These are phyloP conservation scores for Paraphaeosphaeria minitans DNA, from an alignment of 2,329 filamentous ascomycete genomes.

Conservation along the genomic window DNA sequence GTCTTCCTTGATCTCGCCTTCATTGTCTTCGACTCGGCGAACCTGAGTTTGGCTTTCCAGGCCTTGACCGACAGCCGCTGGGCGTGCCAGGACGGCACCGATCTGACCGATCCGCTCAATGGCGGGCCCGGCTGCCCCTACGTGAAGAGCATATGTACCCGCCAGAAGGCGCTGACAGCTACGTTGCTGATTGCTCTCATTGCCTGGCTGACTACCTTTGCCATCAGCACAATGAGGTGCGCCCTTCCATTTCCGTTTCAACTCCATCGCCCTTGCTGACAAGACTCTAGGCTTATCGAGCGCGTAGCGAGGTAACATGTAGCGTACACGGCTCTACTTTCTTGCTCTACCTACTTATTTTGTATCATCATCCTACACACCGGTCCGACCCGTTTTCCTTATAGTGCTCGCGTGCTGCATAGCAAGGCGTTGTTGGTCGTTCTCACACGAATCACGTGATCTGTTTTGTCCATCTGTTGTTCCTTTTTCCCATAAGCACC, in stretches of 20 bases:
- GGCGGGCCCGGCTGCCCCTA: conserved; percentile 27
- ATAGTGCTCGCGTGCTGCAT: conserved; percentile 8
- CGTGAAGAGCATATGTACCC: conserved; percentile 58
- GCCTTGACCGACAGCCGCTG: conserved; percentile 70
- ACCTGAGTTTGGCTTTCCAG: conserved; percentile 86
- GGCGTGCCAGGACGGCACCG: conserved; percentile 46
- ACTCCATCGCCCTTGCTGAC: neutral
- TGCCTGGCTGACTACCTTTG: conserved; percentile 90
- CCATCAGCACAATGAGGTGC: conserved; percentile 66
- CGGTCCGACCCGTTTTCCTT: neutral
- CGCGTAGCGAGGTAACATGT: conserved; percentile 15
- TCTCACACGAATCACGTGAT: conserved; percentile 3
- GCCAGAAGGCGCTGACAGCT: conserved; percentile 73
- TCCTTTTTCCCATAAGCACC: neutral
- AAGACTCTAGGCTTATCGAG: conserved; percentile 10
- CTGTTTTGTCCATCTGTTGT: conserved; percentile 3
- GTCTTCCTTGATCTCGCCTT: conserved; percentile 94
- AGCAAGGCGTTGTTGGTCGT: conserved; percentile 14
- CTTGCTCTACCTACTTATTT: neutral
- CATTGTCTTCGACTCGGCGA: conserved; percentile 95
- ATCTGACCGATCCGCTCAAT: neutral
- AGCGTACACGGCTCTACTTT: neutral
- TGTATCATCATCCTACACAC: conserved; percentile 2
- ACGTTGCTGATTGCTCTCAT: conserved; percentile 81
- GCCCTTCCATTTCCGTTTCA: neutral